Evolutionary conservation across 177 flowering plant species (phyloP), one percentile per base, ranked within the genome.

Genomic region (Vitis hybrid): DNA sequence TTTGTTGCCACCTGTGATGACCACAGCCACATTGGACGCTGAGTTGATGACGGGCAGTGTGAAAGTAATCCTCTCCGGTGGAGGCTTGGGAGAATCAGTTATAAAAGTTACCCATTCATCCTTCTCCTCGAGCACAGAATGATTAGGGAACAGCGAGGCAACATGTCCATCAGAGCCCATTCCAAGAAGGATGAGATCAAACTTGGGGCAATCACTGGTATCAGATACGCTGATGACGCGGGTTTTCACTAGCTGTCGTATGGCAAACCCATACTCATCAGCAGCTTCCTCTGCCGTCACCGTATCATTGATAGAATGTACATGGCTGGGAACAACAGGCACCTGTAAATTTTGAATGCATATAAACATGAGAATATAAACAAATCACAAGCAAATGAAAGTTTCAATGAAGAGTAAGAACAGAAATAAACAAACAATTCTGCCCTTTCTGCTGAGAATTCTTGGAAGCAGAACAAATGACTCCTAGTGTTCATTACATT

Each of bases 131-230:
- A 91, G 83, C 13, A 71, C 83, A 0, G 83, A 20, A 64, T 91
- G 90, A 62, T 77, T 72, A 10, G 97, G 97, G 71, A 93, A 93
- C 11, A 93, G 82, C 0, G 98, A 88, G 4, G 97, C 98, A 12
- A 88, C 77, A 59, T 91, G 97, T 16, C 97, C 98, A 70, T 93
- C 98, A 2, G 91, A 74, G n/a, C 98, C 97, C 93, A 91, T 83
- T 26, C 89, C 93, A 0, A 93, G 92, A 53, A 93, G 89, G 67
- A 91, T 80, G 9, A 93, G 92, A 53, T 93, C 98, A 59, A 93
- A 93, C 73, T 86, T 90, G 53, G 98, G 98, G 81, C 92, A 90
- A 79, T 88, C 98, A 58, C 84, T 82, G 34, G 67, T 73, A 53
- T 85, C 89, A 19, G 90, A 90, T 5, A 81, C 97, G 54, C 80